Percentiles rank a stretch among this genome's conserved stretches.
These are phyloP conservation scores for Cystofilobasidium capitatum DNA, from an alignment of 768 basidiomycete genomes.

Conservation along the genomic window DNA sequence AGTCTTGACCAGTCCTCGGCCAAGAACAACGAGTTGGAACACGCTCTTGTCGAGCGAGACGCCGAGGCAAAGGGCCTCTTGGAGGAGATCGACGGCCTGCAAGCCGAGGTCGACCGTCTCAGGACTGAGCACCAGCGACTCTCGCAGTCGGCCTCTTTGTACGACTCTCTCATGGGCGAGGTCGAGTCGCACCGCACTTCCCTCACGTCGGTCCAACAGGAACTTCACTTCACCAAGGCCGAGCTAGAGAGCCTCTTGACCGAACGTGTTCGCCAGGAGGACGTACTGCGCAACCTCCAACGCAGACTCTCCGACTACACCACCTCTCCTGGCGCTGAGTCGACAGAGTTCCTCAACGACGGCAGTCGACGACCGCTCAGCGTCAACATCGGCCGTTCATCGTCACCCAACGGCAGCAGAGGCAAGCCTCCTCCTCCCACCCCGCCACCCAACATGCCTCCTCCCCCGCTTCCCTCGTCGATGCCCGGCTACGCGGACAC, in stretches of 20 bases:
- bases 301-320: background rate
- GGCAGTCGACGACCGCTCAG: constrained; percentile 1
- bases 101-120: constrained; percentile 59
- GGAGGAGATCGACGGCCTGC: constrained; percentile 70
- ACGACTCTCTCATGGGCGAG: constrained; percentile 3
- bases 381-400: background rate
- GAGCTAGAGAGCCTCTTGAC: constrained; percentile 6
- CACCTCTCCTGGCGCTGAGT: background rate
- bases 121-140: constrained; percentile 65
- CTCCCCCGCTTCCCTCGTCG: constrained; percentile 2
- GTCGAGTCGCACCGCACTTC: constrained; percentile 13
- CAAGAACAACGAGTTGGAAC: constrained; percentile 27
- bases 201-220: constrained; percentile 8
- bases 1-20: background rate
- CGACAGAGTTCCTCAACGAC: background rate
- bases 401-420: constrained; percentile 1
- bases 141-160: constrained; percentile 41
- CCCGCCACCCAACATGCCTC: constrained; percentile 23
- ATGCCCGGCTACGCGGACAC: background rate
- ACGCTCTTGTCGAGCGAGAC: constrained; percentile 27
- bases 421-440: constrained; percentile 14
- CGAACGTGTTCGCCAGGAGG: constrained; percentile 17
- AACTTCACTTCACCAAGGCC: constrained; percentile 1
- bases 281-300: constrained; percentile 11
- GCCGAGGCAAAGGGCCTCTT: constrained; percentile 41